Evolutionary conservation across 2,329 filamentous ascomycete genomes (phyloP), one percentile per base, ranked within the genome.

Genomic region (Trichoderma oligosporum): DNA sequence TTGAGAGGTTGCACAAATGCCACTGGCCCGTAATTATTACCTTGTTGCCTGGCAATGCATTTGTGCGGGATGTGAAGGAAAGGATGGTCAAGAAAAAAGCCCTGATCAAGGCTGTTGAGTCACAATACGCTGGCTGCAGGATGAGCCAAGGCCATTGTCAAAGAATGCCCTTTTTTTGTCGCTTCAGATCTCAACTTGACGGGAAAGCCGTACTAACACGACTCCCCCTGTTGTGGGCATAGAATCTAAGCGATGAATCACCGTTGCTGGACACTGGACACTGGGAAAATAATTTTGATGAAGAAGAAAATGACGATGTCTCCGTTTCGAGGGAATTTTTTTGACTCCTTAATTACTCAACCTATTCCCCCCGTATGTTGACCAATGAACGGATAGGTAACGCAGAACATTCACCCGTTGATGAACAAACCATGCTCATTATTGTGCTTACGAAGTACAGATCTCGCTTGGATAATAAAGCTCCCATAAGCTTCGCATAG

Each of bases 381-480:
- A 55, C 51, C 51, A 55, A 55, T 55, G 51, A 55, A 55, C 41
- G 51, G 12, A 46, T 55, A 45, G 51, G 51, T 46, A 45, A 46
- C 31, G 41, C 42, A 38, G 41, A 55, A 25, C 24, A 36, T 38
- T 55, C 31, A 36, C 31, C 27, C 27, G 51, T 46, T 29, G 41
- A 46, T 31, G 16, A 29, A 41, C 41, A 46, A 27, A 16, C 51
- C 41, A 18, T 55, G 51, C 20, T 55, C 51, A 29, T 46, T 55
- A 18, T 29, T 27, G 22, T 55, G 51, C 51, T 55, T 55, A 55
- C 51, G 27, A 46, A 45, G 41, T 45, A 35, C 41, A 45, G 39
- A 51, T 18, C 41, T 46, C 51, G 41, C 31, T 45, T 45, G 41
- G 16, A 16, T 35, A 46, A 29, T 24, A 27, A 16, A 29, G 8